Evolutionary conservation across 2,329 filamentous ascomycete species (phyloP), one percentile per base, ranked within the genome.

Genomic region (Sporothrix euskadiensis): DNA sequence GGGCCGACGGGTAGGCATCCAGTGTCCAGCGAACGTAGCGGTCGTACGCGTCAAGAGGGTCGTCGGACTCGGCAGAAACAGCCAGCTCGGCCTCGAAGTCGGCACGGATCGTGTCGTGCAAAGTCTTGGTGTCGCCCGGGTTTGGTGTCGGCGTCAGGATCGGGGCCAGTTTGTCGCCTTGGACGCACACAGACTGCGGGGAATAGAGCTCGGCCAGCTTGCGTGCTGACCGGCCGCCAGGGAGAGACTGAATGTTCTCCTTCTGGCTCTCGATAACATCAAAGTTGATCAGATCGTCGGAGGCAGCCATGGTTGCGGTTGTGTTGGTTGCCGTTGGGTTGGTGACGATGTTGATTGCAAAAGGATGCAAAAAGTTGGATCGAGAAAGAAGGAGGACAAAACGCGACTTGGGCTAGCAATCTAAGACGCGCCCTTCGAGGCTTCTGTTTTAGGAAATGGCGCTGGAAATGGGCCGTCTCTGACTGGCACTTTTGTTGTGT

Each of bases 11-110:
- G 81, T 98, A 99, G 71, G 95, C 92, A 81, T 98, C 93, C 39
- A 98, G 85, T 0, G 94, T 97, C 96, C 96, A 99, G 83, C 94
- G 94, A 73, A 98, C 93, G 80, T 99, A 99, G 80, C 96, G 91
- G 81, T 98, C 95, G 84, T 94, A 99, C 75, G 98, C 88, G 79
- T 98, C 96, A 66, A 99, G 89, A 0, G 96, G 96, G 79, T 99
- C 96, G 80, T 99, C 96, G 0, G 93, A 93, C 80, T 99, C 96
- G 76, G 89, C 88, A 69, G 97, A 90, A 66, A 86, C 88, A 59
- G 89, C 86, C 22, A 98, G 83, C 81, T 98, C 96, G 14, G 89
- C 88, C 82, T 99, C 96, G 78, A 93, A 98, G 79, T 95, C 91
- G 78, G 91, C 89, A 77, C 95, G 89, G 77, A 92, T 91, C 72